Percentiles rank a stretch among this genome's conserved stretches.
phyloP scores from a whole-genome alignment of 2,329 filamentous ascomycete genomes.

The Xylariaceae sp. region DNA sequence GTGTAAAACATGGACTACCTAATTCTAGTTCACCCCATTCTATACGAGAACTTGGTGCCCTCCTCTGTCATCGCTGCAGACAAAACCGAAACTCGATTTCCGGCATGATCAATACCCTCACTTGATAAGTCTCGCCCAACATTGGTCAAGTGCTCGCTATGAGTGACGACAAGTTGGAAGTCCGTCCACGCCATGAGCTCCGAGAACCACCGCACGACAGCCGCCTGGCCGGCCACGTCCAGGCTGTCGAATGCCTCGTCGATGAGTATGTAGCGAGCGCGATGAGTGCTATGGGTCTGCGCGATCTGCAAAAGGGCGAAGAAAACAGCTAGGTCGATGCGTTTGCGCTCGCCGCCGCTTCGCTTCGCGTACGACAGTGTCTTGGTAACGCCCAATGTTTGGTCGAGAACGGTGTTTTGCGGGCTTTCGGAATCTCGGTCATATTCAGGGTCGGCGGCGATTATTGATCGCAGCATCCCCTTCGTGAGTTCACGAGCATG shows the following conservation, averaged over 20 bases:
- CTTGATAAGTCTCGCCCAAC: background rate
- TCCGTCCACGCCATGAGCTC: constrained; percentile 21
- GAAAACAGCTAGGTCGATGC: constrained; percentile 35
- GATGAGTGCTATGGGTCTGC: constrained; percentile 29
- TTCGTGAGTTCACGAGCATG: constrained; percentile 26
- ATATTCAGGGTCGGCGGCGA: constrained; percentile 14
- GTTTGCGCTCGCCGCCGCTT: constrained; percentile 36
- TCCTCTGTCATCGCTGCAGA: constrained; percentile 13
- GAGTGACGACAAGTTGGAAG: constrained; percentile 27
- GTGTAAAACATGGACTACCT: background rate
- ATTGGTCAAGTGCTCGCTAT: constrained; percentile 19
- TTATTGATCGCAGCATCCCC: constrained; percentile 27
- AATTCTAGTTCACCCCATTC: background rate
- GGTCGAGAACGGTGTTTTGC: constrained; percentile 22
- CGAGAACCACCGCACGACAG: constrained; percentile 26
- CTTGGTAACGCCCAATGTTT: constrained; percentile 23
- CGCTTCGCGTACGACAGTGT: constrained; percentile 32
- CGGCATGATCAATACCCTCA: constrained; percentile 1
- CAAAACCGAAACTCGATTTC: constrained; percentile 8
- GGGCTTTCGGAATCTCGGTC: constrained; percentile 2
- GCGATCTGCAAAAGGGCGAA: constrained; percentile 32
- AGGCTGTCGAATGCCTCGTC: constrained; percentile 36
- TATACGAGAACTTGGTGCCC: constrained; percentile 14
- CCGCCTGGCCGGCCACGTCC: constrained; percentile 30
- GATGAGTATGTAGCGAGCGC: constrained; percentile 34